Conservation (phyloP, 2,329 filamentous ascomycete species). For the Trichoderma hamatum region DNA sequence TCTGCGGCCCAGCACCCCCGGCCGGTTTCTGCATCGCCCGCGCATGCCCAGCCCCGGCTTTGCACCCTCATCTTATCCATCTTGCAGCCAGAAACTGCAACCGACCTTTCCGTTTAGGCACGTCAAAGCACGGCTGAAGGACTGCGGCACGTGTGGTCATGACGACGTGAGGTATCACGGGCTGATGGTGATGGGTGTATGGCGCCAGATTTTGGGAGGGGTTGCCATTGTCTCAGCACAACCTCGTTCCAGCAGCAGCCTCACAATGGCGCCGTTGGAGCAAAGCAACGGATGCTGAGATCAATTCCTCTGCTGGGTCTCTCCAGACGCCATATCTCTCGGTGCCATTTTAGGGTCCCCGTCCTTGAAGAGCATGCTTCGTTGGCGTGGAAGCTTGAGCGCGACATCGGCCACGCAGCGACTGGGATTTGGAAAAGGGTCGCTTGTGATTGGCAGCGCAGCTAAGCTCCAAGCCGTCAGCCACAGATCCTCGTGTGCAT, state of each 20-base stretch:
- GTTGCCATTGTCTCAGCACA: background rate
- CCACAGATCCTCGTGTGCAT: conserved; percentile 28
- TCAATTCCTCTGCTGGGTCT: conserved; percentile 11
- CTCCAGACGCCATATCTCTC: conserved; percentile 17
- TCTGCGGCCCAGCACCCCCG: conserved; percentile 13
- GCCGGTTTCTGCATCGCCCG: conserved; percentile 18
- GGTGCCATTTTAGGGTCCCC: conserved; percentile 8
- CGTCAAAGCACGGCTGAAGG: conserved; percentile 10
- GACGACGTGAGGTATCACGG: conserved; percentile 13
- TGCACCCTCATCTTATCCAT: conserved; percentile 26
- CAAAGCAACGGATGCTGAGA: background rate
- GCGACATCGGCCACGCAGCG: conserved; percentile 29
- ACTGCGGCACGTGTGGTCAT: conserved; percentile 12
- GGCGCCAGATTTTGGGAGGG: background rate
- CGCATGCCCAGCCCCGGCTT: conserved; percentile 16
- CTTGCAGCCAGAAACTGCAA: conserved; percentile 25
- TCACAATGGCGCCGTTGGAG: background rate
- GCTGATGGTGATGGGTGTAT: background rate
- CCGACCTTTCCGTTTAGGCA: conserved; percentile 19
- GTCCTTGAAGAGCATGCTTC: conserved; percentile 17
- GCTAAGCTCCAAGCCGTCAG: conserved; percentile 27
- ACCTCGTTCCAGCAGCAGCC: background rate
- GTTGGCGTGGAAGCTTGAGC: conserved; percentile 24
- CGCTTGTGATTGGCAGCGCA: conserved; percentile 22
- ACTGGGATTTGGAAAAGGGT: conserved; percentile 22